A percentile compares a stretch with the other conserved stretches of the same genome.
phyloP scores from a whole-genome alignment of 2,329 filamentous ascomycete genomes.

The Penicillium aurantiogriseum region DNA sequence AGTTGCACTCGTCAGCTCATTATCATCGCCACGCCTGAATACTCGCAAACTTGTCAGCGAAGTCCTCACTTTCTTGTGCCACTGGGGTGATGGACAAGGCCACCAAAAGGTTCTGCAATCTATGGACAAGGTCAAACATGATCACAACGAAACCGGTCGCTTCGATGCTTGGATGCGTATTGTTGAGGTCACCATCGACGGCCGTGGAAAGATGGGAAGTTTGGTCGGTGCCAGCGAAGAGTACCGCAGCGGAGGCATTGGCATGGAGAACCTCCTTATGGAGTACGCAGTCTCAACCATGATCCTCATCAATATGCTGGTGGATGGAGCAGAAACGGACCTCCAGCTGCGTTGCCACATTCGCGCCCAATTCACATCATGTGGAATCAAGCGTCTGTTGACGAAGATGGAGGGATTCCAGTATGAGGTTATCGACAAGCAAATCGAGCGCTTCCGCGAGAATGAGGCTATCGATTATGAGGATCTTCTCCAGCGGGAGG shows the following conservation, averaged over 20 bases:
- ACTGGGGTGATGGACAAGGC: slow-evolving; percentile 85
- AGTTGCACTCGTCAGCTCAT: slow-evolving; percentile 77
- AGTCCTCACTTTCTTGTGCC: slow-evolving; percentile 91
- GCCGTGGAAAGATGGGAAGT: slow-evolving; percentile 97
- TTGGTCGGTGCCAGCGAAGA: slow-evolving; percentile 95
- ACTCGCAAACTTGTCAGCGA: slow-evolving; percentile 95
- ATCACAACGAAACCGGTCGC: slow-evolving; percentile 86
- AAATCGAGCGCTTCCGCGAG: slow-evolving; percentile 86
- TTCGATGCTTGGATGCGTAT: slow-evolving; percentile 99
- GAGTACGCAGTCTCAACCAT: slow-evolving; percentile 96
- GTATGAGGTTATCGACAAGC: slow-evolving; percentile 97
- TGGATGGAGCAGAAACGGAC: slow-evolving; percentile 86
- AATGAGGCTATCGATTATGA: slow-evolving; percentile 99
- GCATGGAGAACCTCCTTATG: slow-evolving; percentile 98
- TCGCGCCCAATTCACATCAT: slow-evolving; percentile 91
- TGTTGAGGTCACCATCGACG: slow-evolving; percentile 94
- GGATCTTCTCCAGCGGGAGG: slow-evolving; percentile 89
- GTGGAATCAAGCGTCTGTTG: slow-evolving; percentile 89
- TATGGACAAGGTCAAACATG: slow-evolving; percentile 83
- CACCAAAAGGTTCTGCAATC: slow-evolving; percentile 92
- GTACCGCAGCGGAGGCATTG: slow-evolving; percentile 90
- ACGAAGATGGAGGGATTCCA: slow-evolving; percentile 98
- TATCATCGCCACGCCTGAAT: slow-evolving; percentile 84
- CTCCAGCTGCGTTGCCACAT: slow-evolving; percentile 91
- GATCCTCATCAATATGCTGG: slow-evolving; percentile 93